These are phyloP conservation scores for Naganishia sp. DNA, from an alignment of 1,284 basidiomycete species.

Conservation along the genomic window DNA sequence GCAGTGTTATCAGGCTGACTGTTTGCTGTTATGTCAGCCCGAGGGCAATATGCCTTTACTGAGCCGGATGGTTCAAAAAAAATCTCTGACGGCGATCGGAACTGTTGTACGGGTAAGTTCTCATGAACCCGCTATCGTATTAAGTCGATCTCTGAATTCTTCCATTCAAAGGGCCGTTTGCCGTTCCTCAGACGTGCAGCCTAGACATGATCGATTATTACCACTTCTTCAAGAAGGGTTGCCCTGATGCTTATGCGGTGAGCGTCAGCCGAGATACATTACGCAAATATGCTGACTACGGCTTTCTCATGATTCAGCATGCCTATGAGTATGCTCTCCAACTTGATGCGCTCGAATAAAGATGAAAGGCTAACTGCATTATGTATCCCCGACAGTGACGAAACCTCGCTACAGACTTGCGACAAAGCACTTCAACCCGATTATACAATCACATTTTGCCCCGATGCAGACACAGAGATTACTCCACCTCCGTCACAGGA, in stretches of 20 bases:
- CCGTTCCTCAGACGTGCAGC: slow-evolving; percentile 36
- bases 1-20: not conserved
- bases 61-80: not conserved
- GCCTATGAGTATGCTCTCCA: slow-evolving; percentile 12
- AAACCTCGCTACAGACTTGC: slow-evolving; percentile 40
- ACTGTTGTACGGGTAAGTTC: slow-evolving; percentile 18
- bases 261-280: slow-evolving; percentile 22
- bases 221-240: slow-evolving; percentile 43
- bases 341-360: not conserved
- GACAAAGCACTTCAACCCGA: slow-evolving; percentile 32
- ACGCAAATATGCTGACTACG: not conserved
- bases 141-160: not conserved
- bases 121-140: not conserved
- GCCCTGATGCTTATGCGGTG: slow-evolving; percentile 41
- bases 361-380: not conserved
- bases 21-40: not conserved
- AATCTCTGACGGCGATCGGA: not conserved
- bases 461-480: slow-evolving; percentile 3
- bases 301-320: not conserved
- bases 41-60: not conserved
- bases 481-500: not conserved
- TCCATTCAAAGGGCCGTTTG: slow-evolving; percentile 37
- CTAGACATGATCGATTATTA: slow-evolving; percentile 44
- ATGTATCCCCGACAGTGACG: slow-evolving; percentile 37
- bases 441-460: slow-evolving; percentile 46